Conservation (phyloP, 441 rosid species). For the Syzygium syzygioides region DNA sequence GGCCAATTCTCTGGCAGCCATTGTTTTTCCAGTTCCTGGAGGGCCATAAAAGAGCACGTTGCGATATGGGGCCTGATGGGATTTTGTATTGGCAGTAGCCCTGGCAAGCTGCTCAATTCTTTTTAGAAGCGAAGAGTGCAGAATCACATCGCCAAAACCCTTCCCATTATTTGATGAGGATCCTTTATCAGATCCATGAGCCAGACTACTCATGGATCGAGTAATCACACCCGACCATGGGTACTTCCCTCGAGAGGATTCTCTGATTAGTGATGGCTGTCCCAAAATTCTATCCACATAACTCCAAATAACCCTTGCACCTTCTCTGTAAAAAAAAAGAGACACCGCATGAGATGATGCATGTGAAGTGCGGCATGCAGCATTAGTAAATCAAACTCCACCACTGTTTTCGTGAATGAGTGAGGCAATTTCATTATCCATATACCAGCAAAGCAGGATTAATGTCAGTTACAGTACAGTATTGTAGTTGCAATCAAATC, state of each 20-base stretch:
- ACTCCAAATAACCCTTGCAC: conserved; percentile 97
- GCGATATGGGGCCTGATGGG: conserved; percentile 89
- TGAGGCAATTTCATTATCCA: background rate
- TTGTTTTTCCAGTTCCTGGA: conserved; percentile 99
- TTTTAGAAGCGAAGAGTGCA: conserved; percentile 78
- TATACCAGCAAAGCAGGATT: background rate
- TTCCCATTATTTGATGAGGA: conserved; percentile 40
- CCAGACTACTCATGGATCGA: conserved; percentile 37
- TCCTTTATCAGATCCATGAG: conserved; percentile 34
- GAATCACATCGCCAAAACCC: conserved; percentile 89
- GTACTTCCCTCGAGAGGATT: conserved; percentile 91
- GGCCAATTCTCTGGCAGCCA: conserved; percentile 96
- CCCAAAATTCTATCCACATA: conserved; percentile 95
- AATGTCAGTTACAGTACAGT: background rate
- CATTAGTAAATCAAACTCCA: background rate
- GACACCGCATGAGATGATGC: background rate
- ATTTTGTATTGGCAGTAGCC: conserved; percentile 94
- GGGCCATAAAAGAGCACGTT: conserved; percentile 97
- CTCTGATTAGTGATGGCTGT: conserved; percentile 92
- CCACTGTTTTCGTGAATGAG: background rate
- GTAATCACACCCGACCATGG: conserved; percentile 90
- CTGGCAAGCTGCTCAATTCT: conserved; percentile 73
- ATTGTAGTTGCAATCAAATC: background rate
- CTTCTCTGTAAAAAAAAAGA: conserved; percentile 54
- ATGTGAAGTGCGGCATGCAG: background rate